Evolutionary conservation across 1,284 basidiomycete species (phyloP).

Genomic region (Ceratobasidium theobromae): DNA sequence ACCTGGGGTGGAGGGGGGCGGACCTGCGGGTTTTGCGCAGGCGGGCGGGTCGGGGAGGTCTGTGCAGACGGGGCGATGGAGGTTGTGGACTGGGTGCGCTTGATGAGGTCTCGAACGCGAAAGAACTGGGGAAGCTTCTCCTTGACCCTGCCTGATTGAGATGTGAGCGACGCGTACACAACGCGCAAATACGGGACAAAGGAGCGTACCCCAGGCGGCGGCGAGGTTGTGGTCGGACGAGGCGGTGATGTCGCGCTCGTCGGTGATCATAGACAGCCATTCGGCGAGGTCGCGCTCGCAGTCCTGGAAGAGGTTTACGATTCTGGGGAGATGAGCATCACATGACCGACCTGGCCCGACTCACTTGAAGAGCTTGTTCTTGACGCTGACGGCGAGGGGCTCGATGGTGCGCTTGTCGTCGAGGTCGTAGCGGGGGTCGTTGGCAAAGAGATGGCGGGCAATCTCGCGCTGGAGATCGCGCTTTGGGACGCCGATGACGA

Average conservation of each 20-base stretch:
- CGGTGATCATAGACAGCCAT: conserved; percentile 30
- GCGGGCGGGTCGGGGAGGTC: conserved; percentile 23
- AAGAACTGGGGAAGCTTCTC: conserved; percentile 38
- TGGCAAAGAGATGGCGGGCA: conserved; percentile 36
- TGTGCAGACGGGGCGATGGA: conserved; percentile 16
- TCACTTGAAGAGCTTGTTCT: conserved; percentile 37
- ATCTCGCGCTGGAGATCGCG: conserved; percentile 39
- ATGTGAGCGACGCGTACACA: conserved; percentile 24
- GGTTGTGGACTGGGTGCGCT: conserved; percentile 28
- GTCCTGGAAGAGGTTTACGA: conserved; percentile 36
- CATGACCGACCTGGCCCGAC: conserved; percentile 27
- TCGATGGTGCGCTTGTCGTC: conserved; percentile 37
- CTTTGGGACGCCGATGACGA: conserved; percentile 36
- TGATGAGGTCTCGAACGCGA: conserved; percentile 37
- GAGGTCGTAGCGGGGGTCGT: conserved; percentile 37
- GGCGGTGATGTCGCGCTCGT: conserved; percentile 34
- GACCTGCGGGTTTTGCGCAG: conserved; percentile 15
- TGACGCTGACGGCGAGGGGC: conserved; percentile 37
- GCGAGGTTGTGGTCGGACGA: conserved; percentile 33
- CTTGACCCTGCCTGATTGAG: conserved; percentile 35
- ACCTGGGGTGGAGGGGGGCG: conserved; percentile 21
- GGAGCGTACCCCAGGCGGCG: conserved; percentile 35
- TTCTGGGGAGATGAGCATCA: conserved; percentile 24
- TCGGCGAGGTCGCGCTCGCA: conserved; percentile 36
- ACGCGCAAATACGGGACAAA: conserved; percentile 19